Evolutionary conservation across 257 asterid species (phyloP).

Genomic region (Nicotiana paniculata): DNA sequence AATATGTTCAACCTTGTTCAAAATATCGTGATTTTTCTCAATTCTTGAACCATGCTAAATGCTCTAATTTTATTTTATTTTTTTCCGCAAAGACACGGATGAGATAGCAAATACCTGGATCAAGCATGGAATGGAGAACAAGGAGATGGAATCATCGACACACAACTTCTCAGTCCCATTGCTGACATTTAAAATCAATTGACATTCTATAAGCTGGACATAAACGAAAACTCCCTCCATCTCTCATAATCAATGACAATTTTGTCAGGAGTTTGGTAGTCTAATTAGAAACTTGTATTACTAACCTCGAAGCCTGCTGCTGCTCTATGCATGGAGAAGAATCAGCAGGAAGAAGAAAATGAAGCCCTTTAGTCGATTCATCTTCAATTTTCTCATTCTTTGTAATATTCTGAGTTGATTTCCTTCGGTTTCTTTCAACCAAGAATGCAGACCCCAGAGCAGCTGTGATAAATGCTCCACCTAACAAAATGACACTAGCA

Average conservation of each 20-base stretch:
- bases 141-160: neutral
- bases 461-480: slow-evolving; percentile 66
- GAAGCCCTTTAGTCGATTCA: slow-evolving; percentile 15
- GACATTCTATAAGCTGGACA: neutral
- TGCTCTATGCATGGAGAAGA: neutral
- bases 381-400: slow-evolving; percentile 11
- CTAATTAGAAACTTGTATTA: no score
- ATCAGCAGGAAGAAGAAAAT: neutral
- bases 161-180: slow-evolving; percentile 2
- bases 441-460: slow-evolving; percentile 31
- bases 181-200: slow-evolving; percentile 4
- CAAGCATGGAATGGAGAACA: slow-evolving; percentile 3
- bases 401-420: slow-evolving; percentile 20
- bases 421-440: slow-evolving; percentile 20
- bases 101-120: slow-evolving; percentile 20
- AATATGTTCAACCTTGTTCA: no score
- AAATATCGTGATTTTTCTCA: neutral
- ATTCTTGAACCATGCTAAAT: neutral
- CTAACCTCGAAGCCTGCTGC: neutral
- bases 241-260: neutral
- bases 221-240: neutral
- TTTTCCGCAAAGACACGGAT: neutral
- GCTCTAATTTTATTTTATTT: neutral
- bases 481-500: slow-evolving; percentile 41
- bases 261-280: neutral